A percentile compares a stretch with the other conserved stretches of the same genome.
These are phyloP conservation scores for Boeremia exigua DNA, from an alignment of 2,329 filamentous ascomycete species.

Conservation along the genomic window DNA sequence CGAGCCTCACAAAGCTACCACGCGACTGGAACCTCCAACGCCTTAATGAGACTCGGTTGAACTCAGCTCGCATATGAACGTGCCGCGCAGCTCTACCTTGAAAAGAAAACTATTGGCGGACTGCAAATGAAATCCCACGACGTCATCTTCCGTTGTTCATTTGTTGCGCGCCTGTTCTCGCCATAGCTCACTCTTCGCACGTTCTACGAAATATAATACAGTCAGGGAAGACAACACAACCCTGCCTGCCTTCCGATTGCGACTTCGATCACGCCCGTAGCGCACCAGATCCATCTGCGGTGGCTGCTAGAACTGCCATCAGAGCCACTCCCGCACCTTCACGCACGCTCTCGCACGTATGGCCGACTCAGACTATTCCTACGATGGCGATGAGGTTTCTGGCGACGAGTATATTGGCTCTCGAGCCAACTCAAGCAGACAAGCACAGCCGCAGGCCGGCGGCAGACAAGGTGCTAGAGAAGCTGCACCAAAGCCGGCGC, in stretches of 20 bases:
- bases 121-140: conserved; percentile 7
- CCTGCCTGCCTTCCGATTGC: not conserved
- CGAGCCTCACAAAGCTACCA: conserved; percentile 15
- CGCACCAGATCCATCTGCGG: conserved; percentile 5
- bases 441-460: conserved; percentile 30
- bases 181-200: not conserved
- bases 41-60: conserved; percentile 4
- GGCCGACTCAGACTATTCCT: conserved; percentile 77
- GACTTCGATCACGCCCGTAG: not conserved
- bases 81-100: not conserved
- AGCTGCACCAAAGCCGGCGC: conserved; percentile 49
- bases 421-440: conserved; percentile 36
- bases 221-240: not conserved
- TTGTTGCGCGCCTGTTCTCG: conserved; percentile 1
- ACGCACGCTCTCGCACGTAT: conserved; percentile 50
- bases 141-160: conserved; percentile 12
- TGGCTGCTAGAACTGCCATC: not conserved
- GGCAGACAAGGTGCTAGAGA: conserved; percentile 30
- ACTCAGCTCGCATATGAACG: not conserved
- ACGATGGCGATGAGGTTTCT: conserved; percentile 65
- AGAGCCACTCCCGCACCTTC: conserved; percentile 7
- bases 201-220: not conserved
- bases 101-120: not conserved
- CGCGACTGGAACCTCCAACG: not conserved
- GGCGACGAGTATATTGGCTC: conserved; percentile 67